Evolutionary conservation across 345 rosid genomes (phyloP).

Genomic region (Kernera saxatilis): DNA sequence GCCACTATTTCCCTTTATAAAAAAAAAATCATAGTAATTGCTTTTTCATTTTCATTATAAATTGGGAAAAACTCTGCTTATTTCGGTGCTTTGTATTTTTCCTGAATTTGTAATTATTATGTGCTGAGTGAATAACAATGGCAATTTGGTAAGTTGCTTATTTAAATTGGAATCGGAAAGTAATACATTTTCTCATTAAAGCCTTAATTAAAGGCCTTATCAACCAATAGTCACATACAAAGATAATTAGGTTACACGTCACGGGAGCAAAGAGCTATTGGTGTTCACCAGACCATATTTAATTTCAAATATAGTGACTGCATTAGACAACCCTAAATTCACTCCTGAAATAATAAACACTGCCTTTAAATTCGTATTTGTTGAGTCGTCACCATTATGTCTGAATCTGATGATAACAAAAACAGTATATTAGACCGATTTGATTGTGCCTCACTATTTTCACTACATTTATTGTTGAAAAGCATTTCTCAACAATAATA

Average conservation of each 20-base stretch:
- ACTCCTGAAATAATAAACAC: conserved; percentile 14
- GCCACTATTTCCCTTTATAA: background rate
- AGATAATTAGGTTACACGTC: conserved; percentile 22
- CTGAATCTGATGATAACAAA: background rate
- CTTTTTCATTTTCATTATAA: background rate
- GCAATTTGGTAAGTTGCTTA: conserved; percentile 2
- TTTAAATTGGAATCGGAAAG: background rate
- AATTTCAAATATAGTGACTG: conserved; percentile 6
- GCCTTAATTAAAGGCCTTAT: conserved; percentile 4
- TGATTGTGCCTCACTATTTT: background rate
- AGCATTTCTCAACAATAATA: background rate
- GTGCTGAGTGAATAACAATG: conserved; percentile 1
- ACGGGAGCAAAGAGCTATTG: conserved; percentile 2
- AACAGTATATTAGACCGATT: no score
- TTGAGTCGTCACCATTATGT: background rate
- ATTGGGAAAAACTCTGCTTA: background rate
- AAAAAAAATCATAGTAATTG: background rate
- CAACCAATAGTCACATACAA: conserved; percentile 11
- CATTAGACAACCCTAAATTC: conserved; percentile 2
- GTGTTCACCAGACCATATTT: conserved; percentile 22
- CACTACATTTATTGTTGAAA: background rate
- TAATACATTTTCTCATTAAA: background rate
- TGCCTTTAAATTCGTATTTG: background rate
- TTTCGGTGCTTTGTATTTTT: background rate
- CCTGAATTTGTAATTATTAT: background rate